phyloP scores from a whole-genome alignment of 139 green algal genomes.

The Chlorella sp. region DNA sequence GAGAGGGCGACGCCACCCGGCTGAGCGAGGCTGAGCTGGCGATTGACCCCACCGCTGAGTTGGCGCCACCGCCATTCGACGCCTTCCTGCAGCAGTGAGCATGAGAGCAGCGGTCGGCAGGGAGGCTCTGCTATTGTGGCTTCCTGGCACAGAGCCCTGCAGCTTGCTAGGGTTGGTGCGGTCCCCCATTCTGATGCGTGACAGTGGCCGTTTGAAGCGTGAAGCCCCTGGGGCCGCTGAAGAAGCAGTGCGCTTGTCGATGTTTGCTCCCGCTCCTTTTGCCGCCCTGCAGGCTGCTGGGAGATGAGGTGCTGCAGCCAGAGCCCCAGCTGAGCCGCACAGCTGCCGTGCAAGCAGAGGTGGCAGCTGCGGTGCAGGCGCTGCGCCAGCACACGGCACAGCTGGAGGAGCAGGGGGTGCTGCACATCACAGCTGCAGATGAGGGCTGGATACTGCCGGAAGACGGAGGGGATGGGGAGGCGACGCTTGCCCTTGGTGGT shows the following conservation, averaged over 20 bases:
- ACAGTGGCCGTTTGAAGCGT: no score
- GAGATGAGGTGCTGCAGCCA: not conserved
- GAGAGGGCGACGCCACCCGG: not conserved
- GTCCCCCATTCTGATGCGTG: no score
- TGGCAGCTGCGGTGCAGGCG: not conserved
- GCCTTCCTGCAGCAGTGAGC: conserved; percentile 5
- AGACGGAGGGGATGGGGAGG: not conserved
- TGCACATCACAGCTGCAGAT: not conserved
- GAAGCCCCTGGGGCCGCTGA: no score
- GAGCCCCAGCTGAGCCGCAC: not conserved
- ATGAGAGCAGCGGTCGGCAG: not conserved
- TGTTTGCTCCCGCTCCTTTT: no score
- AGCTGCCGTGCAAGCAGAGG: not conserved
- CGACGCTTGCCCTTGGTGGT: not conserved
- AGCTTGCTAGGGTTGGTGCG: no score
- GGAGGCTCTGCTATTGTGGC: not conserved
- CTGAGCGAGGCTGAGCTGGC: conserved; percentile 10
- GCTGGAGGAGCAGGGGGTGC: conserved; percentile 5
- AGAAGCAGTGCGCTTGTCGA: no score
- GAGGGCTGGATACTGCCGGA: not conserved
- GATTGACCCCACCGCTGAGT: not conserved
- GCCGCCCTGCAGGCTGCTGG: not conserved
- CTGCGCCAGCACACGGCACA: conserved; percentile 8
- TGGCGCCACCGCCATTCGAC: conserved; percentile 22
- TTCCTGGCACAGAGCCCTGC: not conserved